phyloP scores from a whole-genome alignment of 2,329 filamentous ascomycete genomes.

The Magnaporthiopsis poae region DNA sequence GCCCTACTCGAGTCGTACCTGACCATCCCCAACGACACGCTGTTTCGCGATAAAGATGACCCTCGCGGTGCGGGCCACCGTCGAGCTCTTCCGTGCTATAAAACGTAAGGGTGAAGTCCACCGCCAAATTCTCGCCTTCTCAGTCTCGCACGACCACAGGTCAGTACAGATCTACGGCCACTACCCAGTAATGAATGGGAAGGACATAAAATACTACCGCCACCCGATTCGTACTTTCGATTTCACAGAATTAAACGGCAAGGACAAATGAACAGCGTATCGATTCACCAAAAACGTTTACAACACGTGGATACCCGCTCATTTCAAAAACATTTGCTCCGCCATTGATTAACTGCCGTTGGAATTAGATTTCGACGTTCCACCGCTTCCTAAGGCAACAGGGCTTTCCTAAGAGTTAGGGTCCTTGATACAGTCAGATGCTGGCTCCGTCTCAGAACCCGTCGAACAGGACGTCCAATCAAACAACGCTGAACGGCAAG shows the following conservation, averaged over 20 bases:
- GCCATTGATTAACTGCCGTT: too few species aligned
- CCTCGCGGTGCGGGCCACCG: slow-evolving; percentile 27
- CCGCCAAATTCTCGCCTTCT: slow-evolving; percentile 34
- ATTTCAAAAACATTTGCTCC: too few species aligned
- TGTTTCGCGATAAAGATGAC: slow-evolving; percentile 16
- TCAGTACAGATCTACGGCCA: slow-evolving; percentile 30
- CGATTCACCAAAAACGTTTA: slow-evolving; percentile 28
- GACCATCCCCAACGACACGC: too few species aligned
- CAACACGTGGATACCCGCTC: neutral
- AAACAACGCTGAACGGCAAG: too few species aligned
- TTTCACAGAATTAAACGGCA: slow-evolving; percentile 23
- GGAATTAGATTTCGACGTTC: slow-evolving; percentile 7
- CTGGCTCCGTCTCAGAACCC: slow-evolving; percentile 7
- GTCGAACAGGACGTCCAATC: neutral
- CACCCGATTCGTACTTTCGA: slow-evolving; percentile 26
- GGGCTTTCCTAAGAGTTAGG: slow-evolving; percentile 12
- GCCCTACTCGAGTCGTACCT: too few species aligned
- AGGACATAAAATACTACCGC: slow-evolving; percentile 24
- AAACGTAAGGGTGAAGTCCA: slow-evolving; percentile 27
- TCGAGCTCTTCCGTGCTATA: slow-evolving; percentile 29
- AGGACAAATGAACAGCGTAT: slow-evolving; percentile 27
- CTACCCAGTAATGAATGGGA: slow-evolving; percentile 27
- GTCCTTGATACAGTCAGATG: slow-evolving; percentile 9
- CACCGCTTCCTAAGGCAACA: slow-evolving; percentile 3
- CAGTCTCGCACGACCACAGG: slow-evolving; percentile 27